A percentile compares a stretch with the other conserved stretches of the same genome.
phyloP scores from a whole-genome alignment of 176 grass and related monocot genomes.

The Zea luxurians region DNA sequence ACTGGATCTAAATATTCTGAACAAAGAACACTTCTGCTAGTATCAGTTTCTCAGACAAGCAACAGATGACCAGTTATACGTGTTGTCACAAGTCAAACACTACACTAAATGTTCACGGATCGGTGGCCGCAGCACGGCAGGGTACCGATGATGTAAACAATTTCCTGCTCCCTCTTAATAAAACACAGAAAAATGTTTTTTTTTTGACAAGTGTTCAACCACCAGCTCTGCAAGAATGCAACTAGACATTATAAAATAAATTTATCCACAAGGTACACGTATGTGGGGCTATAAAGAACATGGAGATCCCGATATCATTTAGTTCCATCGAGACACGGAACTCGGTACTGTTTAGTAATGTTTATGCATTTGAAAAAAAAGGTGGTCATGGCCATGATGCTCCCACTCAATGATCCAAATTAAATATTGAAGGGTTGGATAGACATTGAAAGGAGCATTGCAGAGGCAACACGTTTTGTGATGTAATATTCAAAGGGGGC shows the following conservation, averaged over 20 bases:
- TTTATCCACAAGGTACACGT: background rate
- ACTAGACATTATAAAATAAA: background rate
- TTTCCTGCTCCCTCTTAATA: too few relatives aligned
- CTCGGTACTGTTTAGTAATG: background rate
- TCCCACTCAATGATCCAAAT: background rate
- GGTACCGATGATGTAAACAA: too few relatives aligned
- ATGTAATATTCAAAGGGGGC: background rate
- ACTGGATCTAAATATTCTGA: too few relatives aligned
- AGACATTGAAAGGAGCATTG: background rate
- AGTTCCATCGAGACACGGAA: background rate
- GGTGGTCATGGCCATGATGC: too few relatives aligned
- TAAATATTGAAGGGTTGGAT: background rate
- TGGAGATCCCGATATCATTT: background rate
- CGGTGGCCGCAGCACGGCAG: too few relatives aligned
- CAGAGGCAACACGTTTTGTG: background rate
- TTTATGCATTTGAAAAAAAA: background rate
- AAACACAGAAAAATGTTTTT: too few relatives aligned
- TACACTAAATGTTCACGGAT: background rate
- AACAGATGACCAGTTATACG: background rate
- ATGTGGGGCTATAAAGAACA: background rate
- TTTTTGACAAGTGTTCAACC: background rate
- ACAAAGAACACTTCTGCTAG: too few relatives aligned
- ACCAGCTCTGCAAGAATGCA: background rate
- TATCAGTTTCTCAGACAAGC: background rate
- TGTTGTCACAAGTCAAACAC: background rate